phyloP scores from a whole-genome alignment of 2,329 filamentous ascomycete genomes.

The Hymenoscyphus scutula region DNA sequence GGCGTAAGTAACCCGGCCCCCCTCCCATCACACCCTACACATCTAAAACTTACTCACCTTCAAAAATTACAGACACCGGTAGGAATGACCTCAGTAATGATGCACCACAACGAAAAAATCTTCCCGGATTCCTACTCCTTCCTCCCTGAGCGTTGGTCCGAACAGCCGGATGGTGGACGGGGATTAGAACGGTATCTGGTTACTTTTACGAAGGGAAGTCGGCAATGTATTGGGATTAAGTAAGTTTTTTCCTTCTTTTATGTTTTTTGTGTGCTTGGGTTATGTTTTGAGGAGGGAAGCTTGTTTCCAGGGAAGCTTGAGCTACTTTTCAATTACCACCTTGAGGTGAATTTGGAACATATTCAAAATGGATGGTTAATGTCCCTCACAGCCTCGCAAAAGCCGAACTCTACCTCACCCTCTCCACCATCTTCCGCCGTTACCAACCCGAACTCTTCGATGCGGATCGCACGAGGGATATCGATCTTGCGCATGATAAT shows the following conservation, averaged over 20 bases:
- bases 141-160: slow-evolving; percentile 41
- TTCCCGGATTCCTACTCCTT: slow-evolving; percentile 32
- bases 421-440: slow-evolving; percentile 23
- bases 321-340: no score
- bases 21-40: background rate
- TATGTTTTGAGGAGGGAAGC: no score
- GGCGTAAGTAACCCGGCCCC: slow-evolving; percentile 27
- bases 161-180: slow-evolving; percentile 26
- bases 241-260: slow-evolving; percentile 9
- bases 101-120: slow-evolving; percentile 36
- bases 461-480: slow-evolving; percentile 18
- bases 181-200: slow-evolving; percentile 26
- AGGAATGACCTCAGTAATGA: slow-evolving; percentile 24
- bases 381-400: slow-evolving; percentile 21
- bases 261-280: no score
- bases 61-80: slow-evolving; percentile 29
- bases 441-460: slow-evolving; percentile 24
- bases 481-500: slow-evolving; percentile 23
- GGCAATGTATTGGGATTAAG: slow-evolving; percentile 29
- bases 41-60: background rate
- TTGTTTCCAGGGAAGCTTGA: no score
- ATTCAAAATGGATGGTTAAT: no score
- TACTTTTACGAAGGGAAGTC: slow-evolving; percentile 24
- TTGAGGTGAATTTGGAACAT: no score
- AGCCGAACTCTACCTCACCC: slow-evolving; percentile 24